phyloP scores from a whole-genome alignment of 1,284 basidiomycete species.

The Ganoderma sinense region DNA sequence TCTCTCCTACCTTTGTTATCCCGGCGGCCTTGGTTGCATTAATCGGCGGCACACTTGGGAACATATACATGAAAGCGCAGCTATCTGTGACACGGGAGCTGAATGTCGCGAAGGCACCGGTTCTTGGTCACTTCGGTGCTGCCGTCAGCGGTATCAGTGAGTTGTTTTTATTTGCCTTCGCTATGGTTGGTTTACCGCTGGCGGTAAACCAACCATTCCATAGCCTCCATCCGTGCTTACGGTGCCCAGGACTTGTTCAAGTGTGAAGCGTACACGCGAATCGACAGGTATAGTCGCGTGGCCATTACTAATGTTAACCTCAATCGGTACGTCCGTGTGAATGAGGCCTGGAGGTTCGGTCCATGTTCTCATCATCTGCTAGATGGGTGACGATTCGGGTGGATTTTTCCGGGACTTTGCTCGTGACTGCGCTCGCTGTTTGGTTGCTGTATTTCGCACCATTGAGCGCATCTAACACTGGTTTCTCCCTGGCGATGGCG shows the following conservation, averaged over 20 bases:
- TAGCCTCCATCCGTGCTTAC: conserved; percentile 72
- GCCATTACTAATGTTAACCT: conserved; percentile 59
- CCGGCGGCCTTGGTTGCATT: conserved; percentile 49
- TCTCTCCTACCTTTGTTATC: conserved; percentile 51
- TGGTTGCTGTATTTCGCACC: conserved; percentile 57
- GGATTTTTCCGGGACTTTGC: conserved; percentile 56
- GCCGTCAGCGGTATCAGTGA: conserved; percentile 71
- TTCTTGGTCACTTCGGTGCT: conserved; percentile 75
- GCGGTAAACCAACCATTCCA: not conserved
- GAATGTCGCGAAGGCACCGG: conserved; percentile 71
- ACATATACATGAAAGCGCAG: conserved; percentile 73
- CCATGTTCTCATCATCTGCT: not conserved
- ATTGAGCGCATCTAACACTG: conserved; percentile 51
- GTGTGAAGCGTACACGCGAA: conserved; percentile 50
- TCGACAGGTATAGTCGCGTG: conserved; percentile 56
- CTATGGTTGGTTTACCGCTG: too few relatives aligned
- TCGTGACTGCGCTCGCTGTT: conserved; percentile 57
- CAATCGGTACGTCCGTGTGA: conserved; percentile 52
- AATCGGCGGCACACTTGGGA: conserved; percentile 53
- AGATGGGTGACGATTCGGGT: conserved; percentile 41
- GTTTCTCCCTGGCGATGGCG: conserved; percentile 59
- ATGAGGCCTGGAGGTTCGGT: not conserved
- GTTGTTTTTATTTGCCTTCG: conserved; percentile 27
- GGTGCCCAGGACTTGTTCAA: conserved; percentile 58
- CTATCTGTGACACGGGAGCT: conserved; percentile 80